Base-by-base conservation (phyloP, 768 basidiomycete genomes). In the Pluteus cervinus region DNA sequence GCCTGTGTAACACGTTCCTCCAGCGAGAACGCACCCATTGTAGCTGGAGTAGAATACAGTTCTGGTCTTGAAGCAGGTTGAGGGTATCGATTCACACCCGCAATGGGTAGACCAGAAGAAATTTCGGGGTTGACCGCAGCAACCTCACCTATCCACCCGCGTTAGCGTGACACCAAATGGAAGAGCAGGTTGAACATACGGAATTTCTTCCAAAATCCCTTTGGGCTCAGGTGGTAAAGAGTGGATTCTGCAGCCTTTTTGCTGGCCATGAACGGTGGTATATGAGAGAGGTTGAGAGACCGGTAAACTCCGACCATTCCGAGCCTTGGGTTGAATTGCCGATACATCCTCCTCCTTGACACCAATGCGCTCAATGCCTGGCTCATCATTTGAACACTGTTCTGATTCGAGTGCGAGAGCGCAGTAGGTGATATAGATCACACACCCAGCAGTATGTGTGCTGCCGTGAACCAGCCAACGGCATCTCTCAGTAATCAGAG, bases 181-280 rank as follows among this genome's bases (percentile, higher is more conserved):
- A 14, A 28, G 20, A 24, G 7, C 8, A 29, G 3, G 22, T 7
- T n/a, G 24, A 29, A 36, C 88, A 42, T 50, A 91, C 91, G 79
- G 55, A 96, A 90, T 68, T 86, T 90, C 77, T 93, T 94, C 92
- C 92, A 94, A 58, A 94, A 93, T 7, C 92, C 91, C 61, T 83
- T 80, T 17, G 86, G 81, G 51, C 76, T 78, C 50, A 90, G 75
- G 56, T 96, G 92, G 62, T 96, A 96, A 30, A 90, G 73, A 3
- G 87, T 92, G 24, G 84, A 81, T 54, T 96, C 89, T 46, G 89
- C 87, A 20, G 71, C 79, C 63, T 80, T 88, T 67, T 77, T 85
- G 43, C 73, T 73, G 41, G 84, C 78, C 81, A 85, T 85, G 57
- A 57, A 33, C 17, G n/a, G 12, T 11, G 31, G 21, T n/a, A n/a